Base-by-base conservation (phyloP, 2,329 filamentous ascomycete species). In the Lecanoromycetidae sp. region DNA sequence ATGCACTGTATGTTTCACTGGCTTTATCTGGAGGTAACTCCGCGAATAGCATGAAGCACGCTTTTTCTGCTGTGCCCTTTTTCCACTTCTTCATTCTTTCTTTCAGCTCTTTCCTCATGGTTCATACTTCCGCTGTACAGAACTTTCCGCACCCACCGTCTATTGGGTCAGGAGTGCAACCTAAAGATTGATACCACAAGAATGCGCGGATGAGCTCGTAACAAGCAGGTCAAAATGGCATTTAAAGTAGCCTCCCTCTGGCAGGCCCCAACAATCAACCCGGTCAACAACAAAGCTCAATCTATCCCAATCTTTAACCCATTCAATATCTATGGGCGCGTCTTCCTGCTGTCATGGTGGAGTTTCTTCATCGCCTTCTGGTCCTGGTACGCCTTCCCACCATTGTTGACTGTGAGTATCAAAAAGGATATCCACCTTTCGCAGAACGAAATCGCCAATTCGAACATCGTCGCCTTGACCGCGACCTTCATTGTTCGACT, bases 291-390 rank as follows among this genome's bases (percentile, higher is more conserved):
- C 49, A 94, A 94, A 63, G 87, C 87, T 43, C 78, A 75, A 51
- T 83, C 84, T 0, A 77, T 94, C 38, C 87, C 87, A 0, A 62
- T 86, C 20, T 68, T 94, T 52, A 94, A 94, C 61, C 76, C 82
- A 0, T 61, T 88, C 57, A 75, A 93, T 62, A 70, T 79, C 57
- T 87, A 94, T 69, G 87, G 87, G 32, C 75, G 86, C 5, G 87
- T 91, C 0, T 94, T 93, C 64, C 86, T 90, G 70, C 93, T 94
- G 66, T 84, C 83, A 1, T 91, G 84, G 79, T 49, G 35, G 34
- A 42, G 50, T 29, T 45, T 46, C 26, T 27, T 27, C 33, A 30
- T 51, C 20, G 25, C 44, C 5, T 27, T 33, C 38, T 44, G 26
- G 32, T 44, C 33, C 17, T 50, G 51, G 51, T 53, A 53, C 32